Conservation (phyloP, 345 rosid genomes). For the Abelmoschus esculentus region DNA sequence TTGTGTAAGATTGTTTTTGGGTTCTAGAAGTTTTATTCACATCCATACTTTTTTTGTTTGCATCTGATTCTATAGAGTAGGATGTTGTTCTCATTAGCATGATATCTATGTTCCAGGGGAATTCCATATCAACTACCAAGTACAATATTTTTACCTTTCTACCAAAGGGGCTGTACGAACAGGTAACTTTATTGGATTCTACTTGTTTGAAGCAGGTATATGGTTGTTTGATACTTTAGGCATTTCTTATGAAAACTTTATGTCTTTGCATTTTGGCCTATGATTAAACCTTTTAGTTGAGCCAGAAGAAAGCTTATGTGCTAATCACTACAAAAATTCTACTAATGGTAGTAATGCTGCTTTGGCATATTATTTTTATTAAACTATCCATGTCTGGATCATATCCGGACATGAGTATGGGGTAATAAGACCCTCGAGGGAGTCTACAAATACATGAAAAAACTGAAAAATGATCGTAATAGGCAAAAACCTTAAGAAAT, state of each 20-base stretch:
- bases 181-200: constrained; percentile 43
- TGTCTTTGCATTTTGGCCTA: no score
- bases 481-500: background rate
- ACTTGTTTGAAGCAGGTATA: background rate
- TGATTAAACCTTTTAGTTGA: no score
- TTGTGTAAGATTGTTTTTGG: background rate
- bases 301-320: background rate
- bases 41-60: background rate
- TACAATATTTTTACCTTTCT: constrained; percentile 67
- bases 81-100: constrained; percentile 11
- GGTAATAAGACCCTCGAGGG: no score
- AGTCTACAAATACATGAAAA: no score
- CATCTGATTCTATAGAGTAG: constrained; percentile 5
- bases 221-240: background rate
- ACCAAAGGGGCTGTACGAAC: constrained; percentile 97
- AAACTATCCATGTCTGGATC: no score
- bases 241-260: background rate
- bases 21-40: background rate
- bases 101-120: constrained; percentile 30
- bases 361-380: no score
- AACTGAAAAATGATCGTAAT: background rate
- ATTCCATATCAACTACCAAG: no score
- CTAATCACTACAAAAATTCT: background rate
- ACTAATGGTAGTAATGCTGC: background rate
- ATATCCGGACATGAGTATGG: no score